A percentile compares a stretch with the other conserved stretches of the same genome.
These are phyloP conservation scores for Arthroderma sp. DNA, from an alignment of 2,329 filamentous ascomycete species.

Conservation along the genomic window DNA sequence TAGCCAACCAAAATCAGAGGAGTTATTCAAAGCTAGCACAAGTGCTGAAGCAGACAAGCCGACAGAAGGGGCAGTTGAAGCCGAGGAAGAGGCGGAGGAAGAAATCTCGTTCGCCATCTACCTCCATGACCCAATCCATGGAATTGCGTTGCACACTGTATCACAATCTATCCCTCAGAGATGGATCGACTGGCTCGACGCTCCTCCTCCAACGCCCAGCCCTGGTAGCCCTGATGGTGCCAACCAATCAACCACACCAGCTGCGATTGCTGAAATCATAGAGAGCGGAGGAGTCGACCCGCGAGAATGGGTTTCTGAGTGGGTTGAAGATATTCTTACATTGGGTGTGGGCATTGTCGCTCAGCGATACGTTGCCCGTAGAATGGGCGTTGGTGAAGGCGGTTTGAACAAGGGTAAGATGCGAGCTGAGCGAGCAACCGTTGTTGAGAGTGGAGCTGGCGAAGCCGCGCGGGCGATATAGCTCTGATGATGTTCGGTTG, in stretches of 20 bases:
- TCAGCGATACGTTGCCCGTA: slow-evolving; percentile 82
- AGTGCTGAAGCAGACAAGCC: slow-evolving; percentile 18
- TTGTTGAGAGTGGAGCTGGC: slow-evolving; percentile 45
- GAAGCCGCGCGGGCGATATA: slow-evolving; percentile 45
- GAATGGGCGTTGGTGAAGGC: slow-evolving; percentile 92
- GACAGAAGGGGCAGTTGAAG: slow-evolving; percentile 22
- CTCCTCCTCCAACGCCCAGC: slow-evolving; percentile 35
- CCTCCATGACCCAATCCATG: slow-evolving; percentile 75
- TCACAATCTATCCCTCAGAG: slow-evolving; percentile 71
- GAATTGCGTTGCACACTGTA: slow-evolving; percentile 70
- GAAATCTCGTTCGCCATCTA: slow-evolving; percentile 66
- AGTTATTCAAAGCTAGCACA: slow-evolving; percentile 48
- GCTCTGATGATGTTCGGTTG: neutral
- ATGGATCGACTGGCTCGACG: slow-evolving; percentile 89
- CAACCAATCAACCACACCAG: slow-evolving; percentile 39
- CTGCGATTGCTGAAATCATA: slow-evolving; percentile 78
- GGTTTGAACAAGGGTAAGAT: slow-evolving; percentile 45
- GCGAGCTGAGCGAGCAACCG: slow-evolving; percentile 39
- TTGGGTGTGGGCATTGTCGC: slow-evolving; percentile 74
- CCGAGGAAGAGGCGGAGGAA: slow-evolving; percentile 34
- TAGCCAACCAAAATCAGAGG: slow-evolving; percentile 47
- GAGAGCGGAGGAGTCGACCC: slow-evolving; percentile 66
- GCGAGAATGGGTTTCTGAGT: slow-evolving; percentile 92
- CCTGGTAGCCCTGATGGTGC: slow-evolving; percentile 22
- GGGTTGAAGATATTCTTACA: slow-evolving; percentile 77